Base-by-base conservation (phyloP, 768 basidiomycete genomes). In the Leucocoprinus birnbaumii region DNA sequence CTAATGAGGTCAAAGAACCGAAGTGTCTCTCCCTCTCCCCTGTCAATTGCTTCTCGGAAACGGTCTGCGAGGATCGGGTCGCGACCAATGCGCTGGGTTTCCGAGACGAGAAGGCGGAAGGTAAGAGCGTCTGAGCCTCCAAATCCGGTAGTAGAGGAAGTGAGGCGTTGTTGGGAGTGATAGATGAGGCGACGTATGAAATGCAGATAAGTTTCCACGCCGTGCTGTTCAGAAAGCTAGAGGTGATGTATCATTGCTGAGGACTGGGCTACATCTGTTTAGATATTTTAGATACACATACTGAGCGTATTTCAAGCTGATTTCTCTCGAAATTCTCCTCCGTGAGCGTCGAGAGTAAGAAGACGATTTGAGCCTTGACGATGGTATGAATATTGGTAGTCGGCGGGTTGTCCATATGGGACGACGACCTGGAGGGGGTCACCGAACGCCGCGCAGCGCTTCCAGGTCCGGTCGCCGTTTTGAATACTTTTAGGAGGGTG, bases 251-350 rank as follows among this genome's bases (percentile, higher is more conserved):
- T 49, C 55, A 44, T 22, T 47, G 47, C 42, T 52, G 19, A 52
- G 42, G 46, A 55, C 48, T 5, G 46, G 41, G 55, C 42, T 21
- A 35, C 37, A 19, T 41, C 7, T 19, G 42, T 19, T 54, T 57
- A 50, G 57, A 50, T 63, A 59, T 57, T 48, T 51, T 38, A 56
- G 55, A 53, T 16, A 44, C 35, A 80, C 94, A 63, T 67, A 98
- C 96, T 55, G 91, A 92, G 67, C 93, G 87, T 65, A 99, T 97
- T 76, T 99, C 95, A 54, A 84, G 75, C 68, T 94, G 88, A 72
- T 97, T 93, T 67, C 91, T 84, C 67, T 92, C 91, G 68, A 93
- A 99, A 73, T 94, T 94, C 65, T 98, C 96, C 74, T 98, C 96
- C 56, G 92, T 94, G 58, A 98, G 84, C 24, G 94, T 98, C 25